These are phyloP conservation scores for Boletus fagicola DNA, from an alignment of 768 basidiomycete genomes.

Conservation along the genomic window DNA sequence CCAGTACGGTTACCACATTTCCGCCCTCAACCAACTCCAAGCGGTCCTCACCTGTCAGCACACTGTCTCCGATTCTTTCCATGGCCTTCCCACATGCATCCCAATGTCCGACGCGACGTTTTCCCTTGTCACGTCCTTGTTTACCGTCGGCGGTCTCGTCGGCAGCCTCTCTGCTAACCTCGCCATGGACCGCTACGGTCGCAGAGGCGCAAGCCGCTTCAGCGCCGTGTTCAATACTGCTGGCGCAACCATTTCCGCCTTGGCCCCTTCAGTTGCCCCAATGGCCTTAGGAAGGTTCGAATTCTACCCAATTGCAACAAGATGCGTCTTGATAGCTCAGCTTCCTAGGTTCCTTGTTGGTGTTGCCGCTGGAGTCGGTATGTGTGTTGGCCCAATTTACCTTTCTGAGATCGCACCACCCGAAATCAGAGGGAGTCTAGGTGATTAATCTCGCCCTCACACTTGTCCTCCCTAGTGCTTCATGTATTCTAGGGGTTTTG, in stretches of 20 bases:
- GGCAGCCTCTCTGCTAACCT: constrained; percentile 70
- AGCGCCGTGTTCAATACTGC: constrained; percentile 54
- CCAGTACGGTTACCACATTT: constrained; percentile 91
- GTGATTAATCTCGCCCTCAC: constrained; percentile 43
- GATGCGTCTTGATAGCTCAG: background rate
- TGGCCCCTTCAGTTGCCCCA: constrained; percentile 53
- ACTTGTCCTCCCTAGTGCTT: background rate
- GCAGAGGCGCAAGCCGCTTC: constrained; percentile 61
- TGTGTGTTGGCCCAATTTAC: constrained; percentile 82
- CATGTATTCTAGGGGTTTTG: constrained; percentile 55
- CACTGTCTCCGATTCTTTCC: constrained; percentile 11
- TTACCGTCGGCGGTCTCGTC: constrained; percentile 82
- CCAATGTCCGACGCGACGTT: constrained; percentile 75
- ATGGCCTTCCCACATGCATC: constrained; percentile 69
- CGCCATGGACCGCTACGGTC: constrained; percentile 68
- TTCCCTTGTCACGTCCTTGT: constrained; percentile 80
- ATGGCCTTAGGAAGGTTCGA: constrained; percentile 67
- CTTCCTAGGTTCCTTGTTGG: constrained; percentile 58
- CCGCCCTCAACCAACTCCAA: constrained; percentile 87
- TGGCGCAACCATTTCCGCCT: constrained; percentile 65
- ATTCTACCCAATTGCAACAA: background rate
- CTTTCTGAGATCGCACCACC: constrained; percentile 83
- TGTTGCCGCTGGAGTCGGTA: constrained; percentile 66
- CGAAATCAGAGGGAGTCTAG: constrained; percentile 70
- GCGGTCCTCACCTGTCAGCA: constrained; percentile 69